These are phyloP conservation scores for Phytophthora melonis DNA, from an alignment of 352 stramenopile species.

Conservation along the genomic window DNA sequence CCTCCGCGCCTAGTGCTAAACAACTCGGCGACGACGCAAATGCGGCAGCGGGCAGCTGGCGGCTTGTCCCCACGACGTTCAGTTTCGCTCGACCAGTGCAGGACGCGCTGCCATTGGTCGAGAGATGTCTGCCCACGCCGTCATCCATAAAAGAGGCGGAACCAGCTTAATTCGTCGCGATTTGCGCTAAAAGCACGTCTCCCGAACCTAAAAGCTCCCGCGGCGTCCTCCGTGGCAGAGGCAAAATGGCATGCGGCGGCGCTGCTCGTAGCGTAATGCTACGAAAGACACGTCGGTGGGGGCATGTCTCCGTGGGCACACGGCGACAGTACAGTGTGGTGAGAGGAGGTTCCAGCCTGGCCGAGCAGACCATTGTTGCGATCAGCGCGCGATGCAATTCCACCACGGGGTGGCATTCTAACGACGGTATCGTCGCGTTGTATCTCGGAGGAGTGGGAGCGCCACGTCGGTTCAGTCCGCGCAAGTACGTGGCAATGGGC, in stretches of 20 bases:
- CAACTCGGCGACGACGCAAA: constrained; percentile 42
- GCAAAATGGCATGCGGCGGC: neutral
- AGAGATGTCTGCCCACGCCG: constrained; percentile 16
- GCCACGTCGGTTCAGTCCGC: constrained; percentile 25
- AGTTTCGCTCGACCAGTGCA: constrained; percentile 37
- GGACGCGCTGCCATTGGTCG: constrained; percentile 30
- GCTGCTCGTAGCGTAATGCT: constrained; percentile 1
- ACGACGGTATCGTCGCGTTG: constrained; percentile 35
- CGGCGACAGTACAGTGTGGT: neutral
- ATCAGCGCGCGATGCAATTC: constrained; percentile 1
- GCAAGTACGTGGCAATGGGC: constrained; percentile 8
- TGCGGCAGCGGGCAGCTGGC: constrained; percentile 16
- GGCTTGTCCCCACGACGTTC: constrained; percentile 33
- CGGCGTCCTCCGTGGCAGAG: constrained; percentile 8
- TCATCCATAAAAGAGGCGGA: constrained; percentile 16
- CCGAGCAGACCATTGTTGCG: neutral
- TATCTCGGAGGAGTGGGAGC: constrained; percentile 15
- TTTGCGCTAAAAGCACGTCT: constrained; percentile 35
- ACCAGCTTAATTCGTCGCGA: constrained; percentile 22
- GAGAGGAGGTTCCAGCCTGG: neutral
- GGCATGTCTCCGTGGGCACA: constrained; percentile 7
- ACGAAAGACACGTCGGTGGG: neutral
- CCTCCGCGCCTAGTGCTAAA: constrained; percentile 35
- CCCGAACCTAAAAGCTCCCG: constrained; percentile 7
- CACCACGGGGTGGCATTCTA: constrained; percentile 13